Conservation (phyloP, 179 eudicot genomes). For the Vitellaria paradoxa region DNA sequence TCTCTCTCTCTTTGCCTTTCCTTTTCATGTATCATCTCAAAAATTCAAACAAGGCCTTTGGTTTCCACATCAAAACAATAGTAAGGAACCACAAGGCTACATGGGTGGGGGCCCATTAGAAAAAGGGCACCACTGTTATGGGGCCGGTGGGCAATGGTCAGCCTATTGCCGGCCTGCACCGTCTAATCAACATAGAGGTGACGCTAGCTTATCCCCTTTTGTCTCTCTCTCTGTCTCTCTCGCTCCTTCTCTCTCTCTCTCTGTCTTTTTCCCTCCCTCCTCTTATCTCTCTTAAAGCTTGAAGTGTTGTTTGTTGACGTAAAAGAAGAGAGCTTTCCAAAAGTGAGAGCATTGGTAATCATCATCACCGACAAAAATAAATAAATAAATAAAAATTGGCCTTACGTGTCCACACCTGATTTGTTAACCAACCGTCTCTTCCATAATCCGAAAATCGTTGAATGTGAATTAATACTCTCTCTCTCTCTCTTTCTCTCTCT, state of each 20-base stretch:
- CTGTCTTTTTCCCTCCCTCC: not conserved
- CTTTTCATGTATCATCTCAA: too few relatives aligned
- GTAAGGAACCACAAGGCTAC: not conserved
- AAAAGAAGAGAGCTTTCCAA: slow-evolving; percentile 11
- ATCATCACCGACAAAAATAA: not conserved
- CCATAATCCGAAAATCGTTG: not conserved
- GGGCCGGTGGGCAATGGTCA: not conserved
- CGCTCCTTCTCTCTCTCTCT: not conserved
- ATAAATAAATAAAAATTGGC: too few relatives aligned
- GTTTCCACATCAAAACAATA: too few relatives aligned
- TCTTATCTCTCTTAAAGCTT: not conserved
- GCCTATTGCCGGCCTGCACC: slow-evolving; percentile 16
- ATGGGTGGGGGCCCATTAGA: slow-evolving; percentile 5
- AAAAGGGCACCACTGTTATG: not conserved
- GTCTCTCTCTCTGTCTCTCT: not conserved
- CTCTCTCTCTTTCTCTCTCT: too few relatives aligned
- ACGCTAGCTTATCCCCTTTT: not conserved
- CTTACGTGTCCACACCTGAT: not conserved
- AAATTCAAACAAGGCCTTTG: too few relatives aligned
- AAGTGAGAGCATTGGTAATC: not conserved
- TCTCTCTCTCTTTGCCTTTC: too few relatives aligned
- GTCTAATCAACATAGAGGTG: slow-evolving; percentile 2
- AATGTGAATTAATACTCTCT: not conserved
- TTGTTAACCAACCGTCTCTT: not conserved
- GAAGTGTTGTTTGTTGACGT: too few relatives aligned